phyloP scores from a whole-genome alignment of 805 yeast species.

The Komagataella pseudopastoris region DNA sequence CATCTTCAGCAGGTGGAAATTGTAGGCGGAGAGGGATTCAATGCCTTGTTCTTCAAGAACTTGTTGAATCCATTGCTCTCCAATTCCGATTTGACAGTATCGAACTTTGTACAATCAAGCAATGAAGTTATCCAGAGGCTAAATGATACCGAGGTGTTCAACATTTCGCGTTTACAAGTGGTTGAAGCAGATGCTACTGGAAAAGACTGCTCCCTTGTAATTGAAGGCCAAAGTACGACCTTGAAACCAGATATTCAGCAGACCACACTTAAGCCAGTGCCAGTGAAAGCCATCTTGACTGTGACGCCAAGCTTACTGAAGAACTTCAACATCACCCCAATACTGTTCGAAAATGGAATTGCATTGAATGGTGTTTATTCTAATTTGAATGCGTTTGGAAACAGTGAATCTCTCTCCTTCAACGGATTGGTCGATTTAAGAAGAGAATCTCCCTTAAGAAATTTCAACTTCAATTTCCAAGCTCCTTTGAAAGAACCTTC shows the following conservation, averaged over 20 bases:
- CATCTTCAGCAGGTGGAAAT: conserved; percentile 16
- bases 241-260: conserved; percentile 9
- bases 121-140: conserved; percentile 10
- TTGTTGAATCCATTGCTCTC: conserved; percentile 29
- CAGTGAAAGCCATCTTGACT: conserved; percentile 18
- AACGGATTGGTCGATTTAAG: conserved; percentile 32
- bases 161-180: conserved; percentile 10
- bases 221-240: background rate
- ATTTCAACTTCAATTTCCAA: conserved; percentile 30
- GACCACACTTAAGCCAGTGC: conserved; percentile 13
- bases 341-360: conserved; percentile 20
- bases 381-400: conserved; percentile 45
- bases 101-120: conserved; percentile 20
- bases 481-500: conserved; percentile 32
- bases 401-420: conserved; percentile 47
- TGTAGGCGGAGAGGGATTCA: conserved; percentile 16
- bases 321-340: conserved; percentile 19
- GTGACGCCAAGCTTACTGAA: conserved; percentile 17
- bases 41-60: conserved; percentile 29
- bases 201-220: conserved; percentile 4
- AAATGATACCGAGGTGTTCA: conserved; percentile 14
- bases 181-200: conserved; percentile 1
- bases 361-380: conserved; percentile 19
- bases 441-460: conserved; percentile 37
- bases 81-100: conserved; percentile 24